Conservation (phyloP, 106 monocot genomes). For the Apostasia ramifera region DNA sequence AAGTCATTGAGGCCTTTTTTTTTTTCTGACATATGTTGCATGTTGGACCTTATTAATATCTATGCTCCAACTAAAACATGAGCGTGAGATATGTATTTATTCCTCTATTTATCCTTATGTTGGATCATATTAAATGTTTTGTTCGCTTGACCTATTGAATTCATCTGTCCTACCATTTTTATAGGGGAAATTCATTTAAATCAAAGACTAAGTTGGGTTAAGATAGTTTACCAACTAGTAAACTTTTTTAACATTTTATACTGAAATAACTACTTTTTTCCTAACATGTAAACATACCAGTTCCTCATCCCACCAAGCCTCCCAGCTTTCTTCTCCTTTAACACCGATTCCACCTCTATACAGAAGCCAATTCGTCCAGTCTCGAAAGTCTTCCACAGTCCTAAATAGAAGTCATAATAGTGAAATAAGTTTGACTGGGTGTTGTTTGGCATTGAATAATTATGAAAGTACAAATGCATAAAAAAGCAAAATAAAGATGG, state of each 20-base stretch:
- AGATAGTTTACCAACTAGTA: too few relatives aligned
- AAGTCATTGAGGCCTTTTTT: too few relatives aligned
- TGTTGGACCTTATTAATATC: too few relatives aligned
- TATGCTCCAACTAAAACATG: too few relatives aligned
- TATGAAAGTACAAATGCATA: not conserved
- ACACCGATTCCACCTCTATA: conserved; percentile 95
- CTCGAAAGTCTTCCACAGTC: conserved; percentile 79
- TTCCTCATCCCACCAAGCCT: conserved; percentile 98
- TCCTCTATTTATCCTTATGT: too few relatives aligned
- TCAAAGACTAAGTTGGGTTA: too few relatives aligned
- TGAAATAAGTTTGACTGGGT: not conserved
- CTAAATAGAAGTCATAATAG: conserved; percentile 18
- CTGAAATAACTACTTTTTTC: not conserved
- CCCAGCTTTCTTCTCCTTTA: conserved; percentile 94
- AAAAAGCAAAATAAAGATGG: not conserved
- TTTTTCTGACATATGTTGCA: too few relatives aligned
- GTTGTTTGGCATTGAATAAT: not conserved
- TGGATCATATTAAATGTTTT: too few relatives aligned
- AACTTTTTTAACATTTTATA: not conserved
- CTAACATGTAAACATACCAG: conserved; percentile 32
- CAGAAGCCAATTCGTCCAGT: conserved; percentile 97
- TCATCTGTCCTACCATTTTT: too few relatives aligned
- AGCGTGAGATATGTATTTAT: too few relatives aligned
- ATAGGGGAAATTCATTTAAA: too few relatives aligned
- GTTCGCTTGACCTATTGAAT: too few relatives aligned